Base-by-base conservation (phyloP, 2,329 filamentous ascomycete species). In the Phoma herbarum region DNA sequence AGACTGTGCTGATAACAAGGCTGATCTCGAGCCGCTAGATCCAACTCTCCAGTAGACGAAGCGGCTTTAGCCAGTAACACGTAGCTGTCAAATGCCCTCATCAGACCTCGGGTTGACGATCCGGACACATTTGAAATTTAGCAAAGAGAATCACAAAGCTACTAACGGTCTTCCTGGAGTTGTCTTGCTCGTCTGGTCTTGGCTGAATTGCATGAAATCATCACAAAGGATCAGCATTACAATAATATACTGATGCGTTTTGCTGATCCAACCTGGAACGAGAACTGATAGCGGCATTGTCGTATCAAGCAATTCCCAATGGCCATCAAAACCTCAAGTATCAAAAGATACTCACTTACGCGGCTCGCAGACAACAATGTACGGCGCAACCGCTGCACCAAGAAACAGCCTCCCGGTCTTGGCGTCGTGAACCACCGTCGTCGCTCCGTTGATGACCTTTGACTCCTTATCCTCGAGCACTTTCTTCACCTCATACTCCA, bases 331-430 rank as follows among this genome's bases (percentile, higher is more conserved):
- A n/a, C n/a, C 16, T 35, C 16, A 8, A 35, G 6, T 16, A 35
- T n/a, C 7, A 8, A 16, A 35, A 2, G 7, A 7, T 2, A 8
- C n/a, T 39, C 16, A 39, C 35, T 39, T 39, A 9, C 44, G 33
- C 12, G 57, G 57, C 6, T 62, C 60, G 33, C 62, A 64, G 14
- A 62, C 28, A 1, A 60, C 57, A 23, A 64, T 22, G 26, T 44
- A 62, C 2, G 60, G 62, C 22, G 31, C 49, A 7, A 58, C 50
- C 1, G 55, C 64, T 7, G 66, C 66, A 8, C 68, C 65, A 35
- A 73, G 43, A 22, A 71, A 74, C 18, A 74, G 35, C 25, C 66
- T 56, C 2, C 67, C 67, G 6, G 64, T 73, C 57, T 67, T 69
- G 1, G 49, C 62, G 64, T 74, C 72, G 43, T 73, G 70, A 20